These are phyloP conservation scores for Agapanthus africanus DNA, from an alignment of 106 monocot species.

Conservation along the genomic window DNA sequence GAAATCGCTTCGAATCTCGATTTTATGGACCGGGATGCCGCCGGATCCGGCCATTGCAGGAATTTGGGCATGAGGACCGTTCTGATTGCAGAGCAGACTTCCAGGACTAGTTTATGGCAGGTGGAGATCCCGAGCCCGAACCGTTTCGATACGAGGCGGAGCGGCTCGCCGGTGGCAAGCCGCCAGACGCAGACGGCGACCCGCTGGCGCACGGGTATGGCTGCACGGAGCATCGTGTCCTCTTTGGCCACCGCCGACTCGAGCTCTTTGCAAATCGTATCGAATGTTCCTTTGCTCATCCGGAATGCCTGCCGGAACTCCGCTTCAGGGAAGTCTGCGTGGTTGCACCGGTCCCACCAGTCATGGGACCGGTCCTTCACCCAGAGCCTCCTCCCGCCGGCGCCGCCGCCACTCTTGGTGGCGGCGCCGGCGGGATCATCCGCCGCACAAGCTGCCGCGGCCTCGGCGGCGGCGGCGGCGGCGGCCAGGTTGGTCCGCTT, in stretches of 20 bases:
- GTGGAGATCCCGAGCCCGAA: slow-evolving; percentile 48
- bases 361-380: slow-evolving; percentile 47
- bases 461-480: slow-evolving; percentile 13
- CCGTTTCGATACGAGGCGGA: slow-evolving; percentile 47
- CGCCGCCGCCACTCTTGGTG: too few species aligned
- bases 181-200: slow-evolving; percentile 60
- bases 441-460: not conserved
- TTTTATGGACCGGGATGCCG: slow-evolving; percentile 10
- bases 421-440: not conserved
- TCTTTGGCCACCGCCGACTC: slow-evolving; percentile 38
- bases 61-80: slow-evolving; percentile 51
- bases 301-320: slow-evolving; percentile 39
- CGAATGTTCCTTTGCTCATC: slow-evolving; percentile 42
- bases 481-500: slow-evolving; percentile 4
- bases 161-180: slow-evolving; percentile 51
- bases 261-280: slow-evolving; percentile 39
- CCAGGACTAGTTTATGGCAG: slow-evolving; percentile 73
- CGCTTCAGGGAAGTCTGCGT: slow-evolving; percentile 35
- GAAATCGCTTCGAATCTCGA: slow-evolving; percentile 32
- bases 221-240: slow-evolving; percentile 50
- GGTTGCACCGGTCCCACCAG: slow-evolving; percentile 46
- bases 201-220: slow-evolving; percentile 46
- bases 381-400: slow-evolving; percentile 41
- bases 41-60: slow-evolving; percentile 42
- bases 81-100: slow-evolving; percentile 63